Base-by-base conservation (phyloP, 2,329 filamentous ascomycete genomes). In the Nigrospora sphaerica region DNA sequence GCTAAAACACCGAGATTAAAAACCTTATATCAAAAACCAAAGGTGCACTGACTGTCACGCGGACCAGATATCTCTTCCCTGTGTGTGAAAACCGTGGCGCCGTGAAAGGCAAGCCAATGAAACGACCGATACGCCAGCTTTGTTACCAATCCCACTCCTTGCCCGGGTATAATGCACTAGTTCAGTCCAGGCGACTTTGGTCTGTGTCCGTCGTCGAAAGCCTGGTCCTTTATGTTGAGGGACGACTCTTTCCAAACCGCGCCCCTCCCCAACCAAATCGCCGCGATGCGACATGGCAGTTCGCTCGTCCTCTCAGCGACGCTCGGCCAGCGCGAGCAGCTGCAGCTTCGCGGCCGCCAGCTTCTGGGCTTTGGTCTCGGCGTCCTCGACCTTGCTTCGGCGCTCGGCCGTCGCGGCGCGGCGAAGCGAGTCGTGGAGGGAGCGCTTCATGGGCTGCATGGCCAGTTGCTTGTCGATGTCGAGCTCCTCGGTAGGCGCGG, bases 321-420 rank as follows among this genome's bases (percentile, higher is more conserved):
- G 54, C 10, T 56, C 53, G 34, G 51, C 56, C 14, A 57, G 52
- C 19, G 64, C 64, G 14, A 73, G 65, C 14, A 79, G 62, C 32
- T 74, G 65, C 49, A 57, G 62, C 66, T 79, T 80, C 28, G 66
- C 66, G 33, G 67, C 65, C 44, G 73, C 72, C 35, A 78, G 64
- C 39, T 70, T 67, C 48, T 58, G 60, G 14, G 61, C 60, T 35
- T 65, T 62, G 48, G 61, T 58, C 39, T 67, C 66, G 39, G 62
- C 58, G 34, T 61, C 51, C 16, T 63, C 55, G 12, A 40, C 46
- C 11, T 33, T 35, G 32, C 45, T 42, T 13, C 32, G 36, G 9
- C 43, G 43, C 12, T 31, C 35, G n/a, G 50, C 39, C n/a, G 46
- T 45, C 14, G 55, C 57, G 5, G 55, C 55, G 39, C 58, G 57